Percentiles rank a stretch among this genome's conserved stretches.
These are phyloP conservation scores for Trametes sp. DNA, from an alignment of 1,284 basidiomycete species.

Conservation along the genomic window DNA sequence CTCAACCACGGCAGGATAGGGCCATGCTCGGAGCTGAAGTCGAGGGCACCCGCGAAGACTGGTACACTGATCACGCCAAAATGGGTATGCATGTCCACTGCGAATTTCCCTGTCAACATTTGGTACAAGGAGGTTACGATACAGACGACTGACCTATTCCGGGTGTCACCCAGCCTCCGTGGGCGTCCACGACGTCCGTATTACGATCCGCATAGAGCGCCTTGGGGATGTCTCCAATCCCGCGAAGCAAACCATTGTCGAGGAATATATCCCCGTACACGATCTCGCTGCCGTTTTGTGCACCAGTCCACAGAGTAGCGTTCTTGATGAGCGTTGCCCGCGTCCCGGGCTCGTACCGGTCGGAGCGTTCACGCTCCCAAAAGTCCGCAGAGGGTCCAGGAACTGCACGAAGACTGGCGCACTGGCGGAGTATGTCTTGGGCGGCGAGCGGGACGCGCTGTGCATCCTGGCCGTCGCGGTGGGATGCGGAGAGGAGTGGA, in stretches of 20 bases:
- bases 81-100: conserved; percentile 83
- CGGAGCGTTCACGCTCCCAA: conserved; percentile 63
- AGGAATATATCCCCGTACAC: conserved; percentile 67
- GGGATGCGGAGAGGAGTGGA: conserved; percentile 20
- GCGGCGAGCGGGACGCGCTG: conserved; percentile 53
- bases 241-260: conserved; percentile 64
- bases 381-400: conserved; percentile 63
- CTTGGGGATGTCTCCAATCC: conserved; percentile 59
- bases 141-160: conserved; percentile 60
- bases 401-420: conserved; percentile 50
- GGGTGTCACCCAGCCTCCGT: conserved; percentile 74
- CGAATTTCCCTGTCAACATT: no score
- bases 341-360: conserved; percentile 75
- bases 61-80: conserved; percentile 75
- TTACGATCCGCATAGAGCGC: conserved; percentile 46
- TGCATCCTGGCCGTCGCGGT: conserved; percentile 10
- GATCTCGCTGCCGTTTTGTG: conserved; percentile 69
- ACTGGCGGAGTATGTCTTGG: conserved; percentile 53
- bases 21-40: conserved; percentile 63
- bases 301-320: conserved; percentile 83
- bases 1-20: conserved; percentile 55
- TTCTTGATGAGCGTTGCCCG: conserved; percentile 77
- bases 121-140: no score
- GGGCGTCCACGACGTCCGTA: conserved; percentile 59
- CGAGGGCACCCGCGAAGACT: conserved; percentile 51